A percentile compares a stretch with the other conserved stretches of the same genome.
These are phyloP conservation scores for Salvia miltiorrhiza DNA, from an alignment of 257 asterid species.

Conservation along the genomic window DNA sequence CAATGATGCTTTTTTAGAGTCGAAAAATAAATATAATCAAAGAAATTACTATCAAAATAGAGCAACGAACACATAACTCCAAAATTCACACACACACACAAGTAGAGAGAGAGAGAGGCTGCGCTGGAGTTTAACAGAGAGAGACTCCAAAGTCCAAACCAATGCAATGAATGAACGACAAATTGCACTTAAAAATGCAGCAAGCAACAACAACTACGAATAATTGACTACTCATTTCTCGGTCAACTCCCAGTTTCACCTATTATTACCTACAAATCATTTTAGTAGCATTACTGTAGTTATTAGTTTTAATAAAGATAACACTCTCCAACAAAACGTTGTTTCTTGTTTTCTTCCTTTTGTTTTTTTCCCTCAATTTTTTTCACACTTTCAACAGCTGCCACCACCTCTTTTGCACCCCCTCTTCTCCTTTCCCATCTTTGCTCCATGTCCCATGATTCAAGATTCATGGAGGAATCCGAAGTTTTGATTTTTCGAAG, in stretches of 20 bases:
- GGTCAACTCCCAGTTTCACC: constrained; percentile 37
- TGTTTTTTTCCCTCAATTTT: not conserved
- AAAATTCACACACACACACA: not conserved
- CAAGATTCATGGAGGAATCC: constrained; percentile 35
- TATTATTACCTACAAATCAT: not conserved
- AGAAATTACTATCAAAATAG: not conserved
- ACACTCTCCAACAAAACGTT: not conserved
- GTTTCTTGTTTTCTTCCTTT: constrained; percentile 16
- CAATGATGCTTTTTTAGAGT: too few species aligned
- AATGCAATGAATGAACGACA: not conserved
- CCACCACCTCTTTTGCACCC: constrained; percentile 20
- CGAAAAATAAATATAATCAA: too few species aligned
- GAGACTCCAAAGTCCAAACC: constrained; percentile 11
- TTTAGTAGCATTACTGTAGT: not conserved
- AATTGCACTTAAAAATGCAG: not conserved
- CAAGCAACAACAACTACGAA: not conserved
- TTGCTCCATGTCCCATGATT: constrained; percentile 21
- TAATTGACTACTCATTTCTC: constrained; percentile 28
- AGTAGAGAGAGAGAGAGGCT: not conserved
- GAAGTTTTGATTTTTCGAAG: not conserved
- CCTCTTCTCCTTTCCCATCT: constrained; percentile 20
- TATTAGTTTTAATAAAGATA: not conserved
- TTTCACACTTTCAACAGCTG: constrained; percentile 18
- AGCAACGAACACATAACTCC: not conserved
- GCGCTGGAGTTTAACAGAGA: not conserved